Base-by-base conservation (phyloP, 2,329 filamentous ascomycete species). In the Beauveria varroae region DNA sequence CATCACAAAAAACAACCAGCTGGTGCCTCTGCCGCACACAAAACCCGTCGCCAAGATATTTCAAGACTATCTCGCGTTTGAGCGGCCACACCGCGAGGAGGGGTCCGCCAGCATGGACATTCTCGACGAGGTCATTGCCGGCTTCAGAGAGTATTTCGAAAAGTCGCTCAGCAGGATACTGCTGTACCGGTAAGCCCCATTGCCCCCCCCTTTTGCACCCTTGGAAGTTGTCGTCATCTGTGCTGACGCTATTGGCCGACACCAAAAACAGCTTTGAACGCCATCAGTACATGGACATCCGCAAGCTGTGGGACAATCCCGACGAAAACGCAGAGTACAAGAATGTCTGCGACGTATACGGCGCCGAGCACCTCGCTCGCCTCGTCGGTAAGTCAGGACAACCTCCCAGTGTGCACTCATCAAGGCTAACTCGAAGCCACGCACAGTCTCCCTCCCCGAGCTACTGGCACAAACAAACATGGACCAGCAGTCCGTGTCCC, bases 391-490 rank as follows among this genome's bases (percentile, higher is more conserved):
- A 67, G 83, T 14, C 18, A 28, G 10, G 16, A 26, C 6, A 26
- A 44, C 46, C 20, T 28, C 20, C 47, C 20, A n/a, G 5, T 4
- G 8, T 8, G 16, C 16, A 6, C 8, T 20, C 14, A 37, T 34
- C 18, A 12, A 40, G n/a, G 22, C 24, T 46, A 30, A 50, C 37
- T 22, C 3, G 22, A 65, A 51, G 14, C 12, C 67, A 52, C 34
- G 37, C 46, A 7, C 67, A 96, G 93, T 96, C 3, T 89, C 89
- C 1, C 86, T 98, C 67, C 93, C 95, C 0, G 95, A 99, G 71
- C 86, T 98, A 46, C 87, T 98, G 64, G 93, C 93, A 4, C 95
- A 99, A 73, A 99, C 95, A 57, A 98, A 98, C 76, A 96, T 99
- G 92, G 95, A 98, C 70, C 82, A 88, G 58, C 92, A 96, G 72